Percentiles rank a stretch among this genome's conserved stretches.
Evolutionary conservation across 345 rosid species (phyloP).

Genomic region (Hibiscus tridactylites): DNA sequence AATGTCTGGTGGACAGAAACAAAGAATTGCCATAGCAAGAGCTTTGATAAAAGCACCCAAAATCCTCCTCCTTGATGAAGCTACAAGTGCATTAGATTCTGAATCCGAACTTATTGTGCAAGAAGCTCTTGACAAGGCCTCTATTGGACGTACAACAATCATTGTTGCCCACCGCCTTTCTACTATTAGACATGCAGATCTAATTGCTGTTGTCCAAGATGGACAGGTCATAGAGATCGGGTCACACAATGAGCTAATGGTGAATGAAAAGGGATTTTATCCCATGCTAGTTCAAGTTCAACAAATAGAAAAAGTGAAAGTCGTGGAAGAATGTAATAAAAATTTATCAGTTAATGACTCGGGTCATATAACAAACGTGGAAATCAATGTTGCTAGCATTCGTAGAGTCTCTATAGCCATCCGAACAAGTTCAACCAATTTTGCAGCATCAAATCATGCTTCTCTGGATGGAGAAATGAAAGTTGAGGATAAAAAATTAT

Average conservation of each 20-base stretch:
- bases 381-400: slow-evolving; percentile 29
- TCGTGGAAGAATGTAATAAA: not conserved
- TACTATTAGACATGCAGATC: slow-evolving; percentile 53
- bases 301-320: slow-evolving; percentile 14
- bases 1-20: slow-evolving; percentile 49
- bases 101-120: slow-evolving; percentile 68
- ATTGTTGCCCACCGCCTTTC: slow-evolving; percentile 73
- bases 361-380: slow-evolving; percentile 24
- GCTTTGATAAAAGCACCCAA: slow-evolving; percentile 62
- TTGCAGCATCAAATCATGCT: slow-evolving; percentile 15
- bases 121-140: slow-evolving; percentile 57
- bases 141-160: slow-evolving; percentile 59
- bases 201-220: slow-evolving; percentile 39
- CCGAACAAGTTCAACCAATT: slow-evolving; percentile 49
- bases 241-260: slow-evolving; percentile 50
- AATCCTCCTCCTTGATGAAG: slow-evolving; percentile 67
- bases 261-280: slow-evolving; percentile 37
- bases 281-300: slow-evolving; percentile 48
- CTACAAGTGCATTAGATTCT: slow-evolving; percentile 71
- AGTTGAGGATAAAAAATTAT: slow-evolving; percentile 15
- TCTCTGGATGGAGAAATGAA: slow-evolving; percentile 8
- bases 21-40: slow-evolving; percentile 71
- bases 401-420: slow-evolving; percentile 40
- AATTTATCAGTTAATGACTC: slow-evolving; percentile 6
- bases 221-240: slow-evolving; percentile 53